A percentile compares a stretch with the other conserved stretches of the same genome.
Conservation (phyloP, 2,329 filamentous ascomycete species). For the Zymoseptoria pseudotritici region DNA sequence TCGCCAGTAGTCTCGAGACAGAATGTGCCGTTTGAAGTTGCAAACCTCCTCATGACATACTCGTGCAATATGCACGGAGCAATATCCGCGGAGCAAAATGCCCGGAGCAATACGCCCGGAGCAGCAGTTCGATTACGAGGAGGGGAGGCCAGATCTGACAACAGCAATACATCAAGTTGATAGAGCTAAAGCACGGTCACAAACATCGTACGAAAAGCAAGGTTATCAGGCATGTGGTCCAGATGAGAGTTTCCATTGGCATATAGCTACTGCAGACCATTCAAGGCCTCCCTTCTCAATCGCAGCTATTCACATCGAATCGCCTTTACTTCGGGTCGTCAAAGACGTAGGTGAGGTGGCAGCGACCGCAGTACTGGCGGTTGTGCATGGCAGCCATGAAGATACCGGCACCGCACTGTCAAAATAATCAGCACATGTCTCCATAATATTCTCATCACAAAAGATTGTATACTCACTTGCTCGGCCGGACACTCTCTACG, state of each 20-base stretch:
- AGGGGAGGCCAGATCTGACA: background rate
- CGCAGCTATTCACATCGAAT: conserved; percentile 32
- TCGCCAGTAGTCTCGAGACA: no score
- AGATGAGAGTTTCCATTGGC: conserved; percentile 2
- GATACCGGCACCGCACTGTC: conserved; percentile 95
- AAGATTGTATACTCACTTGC: conserved; percentile 56
- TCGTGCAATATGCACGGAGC: no score
- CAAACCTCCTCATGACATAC: no score
- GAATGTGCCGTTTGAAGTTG: no score
- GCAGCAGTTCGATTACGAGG: no score
- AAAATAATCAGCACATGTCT: background rate
- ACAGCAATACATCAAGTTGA: background rate
- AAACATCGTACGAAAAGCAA: no score
- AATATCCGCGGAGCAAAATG: no score
- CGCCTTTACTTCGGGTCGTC: conserved; percentile 48
- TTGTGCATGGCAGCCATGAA: conserved; percentile 99
- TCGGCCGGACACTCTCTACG: conserved; percentile 93
- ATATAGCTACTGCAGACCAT: conserved; percentile 2
- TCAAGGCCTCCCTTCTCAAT: background rate
- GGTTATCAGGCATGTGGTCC: background rate
- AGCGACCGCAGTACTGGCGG: conserved; percentile 87
- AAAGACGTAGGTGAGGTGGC: conserved; percentile 65
- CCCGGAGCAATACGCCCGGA: no score
- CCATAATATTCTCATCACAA: background rate
- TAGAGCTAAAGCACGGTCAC: background rate